Base-by-base conservation (phyloP, 2,329 filamentous ascomycete genomes). In the Diaporthe vaccinii region DNA sequence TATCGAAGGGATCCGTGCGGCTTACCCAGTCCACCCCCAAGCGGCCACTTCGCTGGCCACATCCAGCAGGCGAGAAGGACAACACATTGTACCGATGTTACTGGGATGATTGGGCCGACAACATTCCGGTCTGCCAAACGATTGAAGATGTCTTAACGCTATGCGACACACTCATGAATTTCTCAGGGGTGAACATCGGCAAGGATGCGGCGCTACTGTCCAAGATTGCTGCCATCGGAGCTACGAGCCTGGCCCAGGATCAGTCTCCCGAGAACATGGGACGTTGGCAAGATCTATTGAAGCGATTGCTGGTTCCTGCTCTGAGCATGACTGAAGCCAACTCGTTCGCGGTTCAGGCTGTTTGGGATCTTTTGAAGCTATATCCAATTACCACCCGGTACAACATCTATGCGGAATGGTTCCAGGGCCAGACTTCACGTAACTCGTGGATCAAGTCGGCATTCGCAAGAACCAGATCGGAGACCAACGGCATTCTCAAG, bases 91-190 rank as follows among this genome's bases (percentile, higher is more conserved):
- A 98, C 82, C 91, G 94, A 46, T 98, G 97, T 82, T 99, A 99
- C 83, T 98, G 97, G 92, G 95, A 98, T 75, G 97, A 98, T 79
- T 99, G 97, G 97, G 89, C 92, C 3, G 96, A 98, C 83, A 98
- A 97, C 78, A 89, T 99, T 61, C 97, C 97, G 0, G 86, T 98
- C 28, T 99, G 97, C 81, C 96, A 98, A 82, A 94, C 89, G 2
- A 91, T 98, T 8, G 95, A 98, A 77, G 97, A 99, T 81, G 89
- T 99, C 20, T 97, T 98, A 83, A 92, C 93, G 3, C 90, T 98
- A 0, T 97, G 95, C 83, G 91, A 92, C 75, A 96, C 95, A 1
- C 89, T 99, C 31, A 87, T 98, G 61, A 97, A 97, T 78, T 86
- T 96, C 34, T 93, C 96, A 0, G 96, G 97, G 2, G 92, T 97